Evolutionary conservation across 768 basidiomycete genomes (phyloP), one percentile per base, ranked within the genome.

Genomic region (Termitomyces bulborhizus): DNA sequence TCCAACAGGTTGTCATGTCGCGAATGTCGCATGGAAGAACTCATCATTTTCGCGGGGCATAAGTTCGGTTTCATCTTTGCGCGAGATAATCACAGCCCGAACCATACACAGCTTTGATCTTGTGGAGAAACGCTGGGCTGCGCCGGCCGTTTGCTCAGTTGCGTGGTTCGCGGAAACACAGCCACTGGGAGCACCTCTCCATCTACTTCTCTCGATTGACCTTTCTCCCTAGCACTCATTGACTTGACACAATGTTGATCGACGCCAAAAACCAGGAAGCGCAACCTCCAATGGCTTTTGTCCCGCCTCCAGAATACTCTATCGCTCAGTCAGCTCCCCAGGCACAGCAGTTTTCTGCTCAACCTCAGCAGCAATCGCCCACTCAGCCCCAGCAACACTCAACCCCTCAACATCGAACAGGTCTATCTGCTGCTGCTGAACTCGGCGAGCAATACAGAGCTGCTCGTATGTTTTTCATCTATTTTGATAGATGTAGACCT

Each of bases 391-490:
- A 54, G 8, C 40, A 13, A 21, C 49, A 21, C 32, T 21, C 55
- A 26, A 45, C 49, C 12, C 32, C 42, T 18, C 60, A 31, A 4
- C 32, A 26, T 6, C 29, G 18, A 34, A 31, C 41, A 42, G 15
- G 29, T 13, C 34, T 43, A 53, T 21, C 42, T 31, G 32, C 58
- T 29, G 43, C 32, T 7, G 56, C 52, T 26, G 43, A 60, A 40
- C 32, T 62, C 5, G 61, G 61, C 36, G 59, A 60, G 18, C 59
- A 53, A 39, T 62, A 57, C 42, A 51, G 58, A n/a, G 43, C 54
- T 34, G 59, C 56, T 26, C 56, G 61, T 60, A 46, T 26, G 61
- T 24, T 6, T 37, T 6, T 41, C 37, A 5, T 21, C 26, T 21
- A 4, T 24, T 34, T n/a, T 37, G 15, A 43, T 16, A 5, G 21